These are phyloP conservation scores for Themeda triandra DNA, from an alignment of 176 grass and related monocot species.

Conservation along the genomic window DNA sequence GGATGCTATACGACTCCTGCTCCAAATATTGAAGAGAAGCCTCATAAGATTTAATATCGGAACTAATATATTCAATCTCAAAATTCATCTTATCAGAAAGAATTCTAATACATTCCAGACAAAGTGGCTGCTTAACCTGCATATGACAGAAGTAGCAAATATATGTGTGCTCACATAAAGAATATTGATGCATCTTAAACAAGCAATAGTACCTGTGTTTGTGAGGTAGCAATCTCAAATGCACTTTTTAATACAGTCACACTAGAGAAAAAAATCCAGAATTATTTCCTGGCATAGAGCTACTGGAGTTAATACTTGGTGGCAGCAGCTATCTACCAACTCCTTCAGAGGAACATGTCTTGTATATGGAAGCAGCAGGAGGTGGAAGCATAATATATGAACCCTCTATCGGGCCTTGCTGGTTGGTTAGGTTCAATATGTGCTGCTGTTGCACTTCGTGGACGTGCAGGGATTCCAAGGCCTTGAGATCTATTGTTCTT, in stretches of 20 bases:
- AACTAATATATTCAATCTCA: conserved; percentile 83
- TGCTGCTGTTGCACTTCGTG: conserved; percentile 22
- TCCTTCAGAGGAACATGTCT: conserved; percentile 47
- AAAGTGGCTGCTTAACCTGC: conserved; percentile 93
- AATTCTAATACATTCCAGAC: conserved; percentile 86
- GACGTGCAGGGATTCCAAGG: conserved; percentile 54
- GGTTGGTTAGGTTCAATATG: conserved; percentile 52
- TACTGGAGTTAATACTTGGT: conserved; percentile 31
- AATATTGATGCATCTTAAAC: conserved; percentile 3
- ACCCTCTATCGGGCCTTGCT: conserved; percentile 69
- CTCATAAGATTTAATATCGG: conserved; percentile 89
- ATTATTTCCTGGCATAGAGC: conserved; percentile 45
- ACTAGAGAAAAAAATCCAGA: conserved; percentile 77
- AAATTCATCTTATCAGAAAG: conserved; percentile 93
- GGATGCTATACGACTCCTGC: conserved; percentile 55
- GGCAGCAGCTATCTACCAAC: conserved; percentile 31
- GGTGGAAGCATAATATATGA: conserved; percentile 93
- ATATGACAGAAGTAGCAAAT: neutral
- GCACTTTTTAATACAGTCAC: conserved; percentile 84
- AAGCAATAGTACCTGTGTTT: conserved; percentile 72
- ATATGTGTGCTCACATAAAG: neutral
- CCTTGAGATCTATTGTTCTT: conserved; percentile 57
- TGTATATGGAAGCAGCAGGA: conserved; percentile 78
- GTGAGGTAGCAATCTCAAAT: conserved; percentile 88
- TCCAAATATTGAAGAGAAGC: conserved; percentile 64